Conservation (phyloP, 176 grass and related monocot species). For the Otatea glauca region DNA sequence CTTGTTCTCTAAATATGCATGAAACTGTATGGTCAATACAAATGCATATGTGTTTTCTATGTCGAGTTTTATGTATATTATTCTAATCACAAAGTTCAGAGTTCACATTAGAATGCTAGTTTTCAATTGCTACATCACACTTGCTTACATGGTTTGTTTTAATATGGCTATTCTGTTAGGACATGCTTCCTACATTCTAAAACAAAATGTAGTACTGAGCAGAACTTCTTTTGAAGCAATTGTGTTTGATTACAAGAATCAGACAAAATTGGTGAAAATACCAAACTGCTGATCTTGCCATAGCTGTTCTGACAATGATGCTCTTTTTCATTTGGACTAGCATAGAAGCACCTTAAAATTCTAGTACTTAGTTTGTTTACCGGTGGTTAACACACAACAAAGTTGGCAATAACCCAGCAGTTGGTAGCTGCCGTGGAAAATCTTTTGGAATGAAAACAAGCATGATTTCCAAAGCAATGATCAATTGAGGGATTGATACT, state of each 20-base stretch:
- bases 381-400: neutral
- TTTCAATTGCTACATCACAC: neutral
- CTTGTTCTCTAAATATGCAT: neutral
- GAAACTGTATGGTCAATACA: neutral
- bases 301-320: neutral
- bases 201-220: neutral
- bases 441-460: neutral
- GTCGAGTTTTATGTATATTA: neutral
- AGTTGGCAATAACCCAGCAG: neutral
- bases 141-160: neutral
- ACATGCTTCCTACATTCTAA: neutral
- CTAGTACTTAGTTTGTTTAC: neutral
- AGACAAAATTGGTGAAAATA: neutral
- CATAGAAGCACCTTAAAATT: neutral
- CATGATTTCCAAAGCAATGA: neutral
- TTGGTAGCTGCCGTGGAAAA: neutral
- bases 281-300: neutral
- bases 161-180: neutral
- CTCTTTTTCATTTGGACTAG: constrained; percentile 11
- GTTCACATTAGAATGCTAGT: neutral
- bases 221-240: neutral
- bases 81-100: neutral
- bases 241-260: neutral
- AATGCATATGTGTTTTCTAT: neutral
- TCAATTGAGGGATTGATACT: constrained; percentile 15